Conservation (phyloP, 495 filamentous ascomycete species). For the Penicillium argentinense region DNA sequence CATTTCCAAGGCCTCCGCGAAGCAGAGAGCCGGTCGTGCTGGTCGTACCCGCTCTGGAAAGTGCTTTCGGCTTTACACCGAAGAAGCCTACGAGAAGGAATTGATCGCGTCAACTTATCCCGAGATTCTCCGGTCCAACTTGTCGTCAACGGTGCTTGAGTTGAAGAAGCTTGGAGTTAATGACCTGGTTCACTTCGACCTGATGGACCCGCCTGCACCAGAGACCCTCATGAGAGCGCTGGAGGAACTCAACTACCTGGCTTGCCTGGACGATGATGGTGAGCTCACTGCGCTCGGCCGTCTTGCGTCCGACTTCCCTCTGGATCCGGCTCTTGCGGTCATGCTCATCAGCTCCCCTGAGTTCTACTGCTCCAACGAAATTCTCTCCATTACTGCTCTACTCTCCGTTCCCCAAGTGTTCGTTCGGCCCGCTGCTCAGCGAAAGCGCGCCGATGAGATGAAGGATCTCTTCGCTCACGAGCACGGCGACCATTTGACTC, state of each 20-base stretch:
- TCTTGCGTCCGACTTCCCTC: slow-evolving; percentile 90
- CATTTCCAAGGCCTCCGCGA: slow-evolving; percentile 97
- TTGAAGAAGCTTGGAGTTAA: slow-evolving; percentile 96
- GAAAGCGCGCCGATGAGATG: slow-evolving; percentile 97
- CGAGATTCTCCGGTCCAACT: slow-evolving; percentile 91
- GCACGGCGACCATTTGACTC: slow-evolving; percentile 92
- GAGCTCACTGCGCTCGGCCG: slow-evolving; percentile 82
- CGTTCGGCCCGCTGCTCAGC: slow-evolving; percentile 76
- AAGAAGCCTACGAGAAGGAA: slow-evolving; percentile 96
- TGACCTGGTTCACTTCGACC: slow-evolving; percentile 95
- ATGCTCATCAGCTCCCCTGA: slow-evolving; percentile 98
- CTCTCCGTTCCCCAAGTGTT: slow-evolving; percentile 96
- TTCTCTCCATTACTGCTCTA: slow-evolving; percentile 90
- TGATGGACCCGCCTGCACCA: slow-evolving; percentile 98
- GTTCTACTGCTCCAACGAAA: slow-evolving; percentile 98
- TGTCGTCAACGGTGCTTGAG: slow-evolving; percentile 92
- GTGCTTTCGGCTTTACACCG: slow-evolving; percentile 96
- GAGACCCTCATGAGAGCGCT: slow-evolving; percentile 98
- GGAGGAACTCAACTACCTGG: slow-evolving; percentile 96
- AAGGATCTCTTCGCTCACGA: slow-evolving; percentile 89
- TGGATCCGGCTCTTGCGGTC: slow-evolving; percentile 92
- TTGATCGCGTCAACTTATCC: slow-evolving; percentile 96
- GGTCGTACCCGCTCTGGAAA: slow-evolving; percentile 97
- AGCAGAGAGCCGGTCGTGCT: slow-evolving; percentile 96
- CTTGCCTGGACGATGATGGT: slow-evolving; percentile 95